phyloP scores from a whole-genome alignment of 169 alveolate species.

The Cryptosporidium parvum region DNA sequence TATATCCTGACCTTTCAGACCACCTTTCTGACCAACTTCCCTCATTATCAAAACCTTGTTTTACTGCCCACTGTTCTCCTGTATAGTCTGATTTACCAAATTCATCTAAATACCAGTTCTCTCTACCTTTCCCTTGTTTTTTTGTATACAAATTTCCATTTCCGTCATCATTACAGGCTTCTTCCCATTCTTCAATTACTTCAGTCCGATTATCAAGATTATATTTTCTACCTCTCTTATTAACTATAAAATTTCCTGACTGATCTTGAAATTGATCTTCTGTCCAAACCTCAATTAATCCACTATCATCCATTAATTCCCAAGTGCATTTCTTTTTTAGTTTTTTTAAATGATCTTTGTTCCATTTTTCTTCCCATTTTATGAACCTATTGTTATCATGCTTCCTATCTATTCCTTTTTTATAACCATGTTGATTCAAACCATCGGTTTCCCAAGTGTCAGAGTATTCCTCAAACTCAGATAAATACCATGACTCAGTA shows the following conservation, averaged over 20 bases:
- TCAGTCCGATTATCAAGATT: constrained; percentile 19
- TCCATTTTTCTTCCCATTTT: constrained; percentile 67
- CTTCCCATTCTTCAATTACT: constrained; percentile 43
- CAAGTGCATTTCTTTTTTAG: constrained; percentile 24
- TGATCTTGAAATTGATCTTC: constrained; percentile 25
- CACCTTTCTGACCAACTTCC: constrained; percentile 73
- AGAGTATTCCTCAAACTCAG: constrained; percentile 30
- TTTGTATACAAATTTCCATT: constrained; percentile 37
- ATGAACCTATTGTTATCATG: background rate
- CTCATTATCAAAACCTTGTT: constrained; percentile 55
- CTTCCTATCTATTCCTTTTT: constrained; percentile 30
- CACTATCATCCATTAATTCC: constrained; percentile 25
- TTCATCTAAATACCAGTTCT: constrained; percentile 56
- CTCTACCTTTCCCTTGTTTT: constrained; percentile 49
- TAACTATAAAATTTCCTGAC: constrained; percentile 2
- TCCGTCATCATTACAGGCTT: constrained; percentile 58
- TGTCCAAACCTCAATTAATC: constrained; percentile 58
- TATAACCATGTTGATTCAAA: constrained; percentile 8
- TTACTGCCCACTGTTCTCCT: constrained; percentile 65
- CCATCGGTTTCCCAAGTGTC: constrained; percentile 62
- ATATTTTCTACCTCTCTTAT: constrained; percentile 26
- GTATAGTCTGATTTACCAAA: constrained; percentile 27
- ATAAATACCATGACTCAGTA: constrained; percentile 24
- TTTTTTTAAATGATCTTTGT: background rate
- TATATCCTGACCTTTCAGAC: constrained; percentile 51